These are phyloP conservation scores for Cryphonectria carpinicola DNA, from an alignment of 2,329 filamentous ascomycete genomes.

Conservation along the genomic window DNA sequence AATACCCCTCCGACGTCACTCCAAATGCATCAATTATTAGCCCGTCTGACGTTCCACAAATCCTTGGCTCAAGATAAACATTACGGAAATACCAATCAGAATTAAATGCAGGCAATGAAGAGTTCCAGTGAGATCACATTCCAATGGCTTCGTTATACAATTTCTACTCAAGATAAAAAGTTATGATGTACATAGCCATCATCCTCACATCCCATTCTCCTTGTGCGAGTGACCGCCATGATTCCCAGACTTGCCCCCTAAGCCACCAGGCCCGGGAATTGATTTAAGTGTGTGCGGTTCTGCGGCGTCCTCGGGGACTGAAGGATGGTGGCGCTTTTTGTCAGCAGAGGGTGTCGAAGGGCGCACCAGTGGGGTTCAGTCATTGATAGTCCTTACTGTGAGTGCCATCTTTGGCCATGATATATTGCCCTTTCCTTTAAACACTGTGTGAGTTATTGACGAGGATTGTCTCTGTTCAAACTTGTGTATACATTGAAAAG, in stretches of 20 bases:
- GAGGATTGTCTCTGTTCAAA: neutral
- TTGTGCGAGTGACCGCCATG: constrained; percentile 4
- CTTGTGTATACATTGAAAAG: too few relatives aligned
- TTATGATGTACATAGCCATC: too few relatives aligned
- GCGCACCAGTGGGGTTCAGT: neutral
- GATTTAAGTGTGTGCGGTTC: neutral
- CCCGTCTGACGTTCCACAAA: neutral
- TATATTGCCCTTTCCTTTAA: neutral
- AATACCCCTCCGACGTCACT: neutral
- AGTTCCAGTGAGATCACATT: neutral
- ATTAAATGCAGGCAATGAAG: neutral
- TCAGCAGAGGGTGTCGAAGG: neutral
- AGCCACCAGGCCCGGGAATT: neutral
- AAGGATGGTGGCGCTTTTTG: too few relatives aligned
- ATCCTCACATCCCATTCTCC: constrained; percentile 10
- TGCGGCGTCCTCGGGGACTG: neutral
- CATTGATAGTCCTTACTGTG: neutral
- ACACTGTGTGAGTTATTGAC: neutral
- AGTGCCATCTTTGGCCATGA: neutral
- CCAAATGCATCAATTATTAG: neutral
- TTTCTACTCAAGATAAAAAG: neutral
- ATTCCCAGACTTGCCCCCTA: neutral
- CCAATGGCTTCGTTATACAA: neutral
- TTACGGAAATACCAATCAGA: neutral
- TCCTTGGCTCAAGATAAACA: neutral